phyloP scores from a whole-genome alignment of 495 filamentous ascomycete genomes.

The Aspergillus egyptiacus region DNA sequence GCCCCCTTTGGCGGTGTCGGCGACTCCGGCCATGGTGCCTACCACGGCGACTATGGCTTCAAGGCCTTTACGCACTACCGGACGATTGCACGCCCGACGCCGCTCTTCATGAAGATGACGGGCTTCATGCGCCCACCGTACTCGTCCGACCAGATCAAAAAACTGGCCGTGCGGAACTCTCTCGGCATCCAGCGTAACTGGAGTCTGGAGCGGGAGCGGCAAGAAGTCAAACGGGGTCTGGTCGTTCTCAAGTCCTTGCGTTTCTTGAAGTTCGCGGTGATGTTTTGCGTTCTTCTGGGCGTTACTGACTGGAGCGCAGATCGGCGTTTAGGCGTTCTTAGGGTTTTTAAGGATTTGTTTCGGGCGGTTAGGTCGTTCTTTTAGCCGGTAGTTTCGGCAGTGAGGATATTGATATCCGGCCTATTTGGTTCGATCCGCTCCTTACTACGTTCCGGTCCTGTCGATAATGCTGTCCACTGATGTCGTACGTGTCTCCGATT shows the following conservation, averaged over 20 bases:
- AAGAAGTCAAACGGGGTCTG: neutral
- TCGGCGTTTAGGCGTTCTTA: conserved; percentile 1
- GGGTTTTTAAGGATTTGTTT: neutral
- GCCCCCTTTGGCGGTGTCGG: conserved; percentile 16
- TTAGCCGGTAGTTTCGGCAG: too few species aligned
- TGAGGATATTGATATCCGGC: too few species aligned
- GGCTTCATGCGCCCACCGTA: conserved; percentile 10
- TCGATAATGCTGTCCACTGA: too few species aligned
- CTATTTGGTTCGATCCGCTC: too few species aligned
- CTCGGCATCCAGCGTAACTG: conserved; percentile 8
- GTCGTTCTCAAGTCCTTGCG: neutral
- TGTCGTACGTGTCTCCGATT: too few species aligned
- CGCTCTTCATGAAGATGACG: conserved; percentile 5
- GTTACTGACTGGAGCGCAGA: conserved; percentile 5
- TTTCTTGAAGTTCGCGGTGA: neutral
- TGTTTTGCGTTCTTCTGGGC: neutral
- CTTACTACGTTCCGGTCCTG: too few species aligned
- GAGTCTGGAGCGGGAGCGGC: conserved; percentile 13
- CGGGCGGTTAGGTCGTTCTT: neutral
- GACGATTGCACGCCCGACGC: conserved; percentile 24
- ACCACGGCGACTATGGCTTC: conserved; percentile 13
- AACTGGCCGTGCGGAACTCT: conserved; percentile 7
- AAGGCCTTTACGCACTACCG: conserved; percentile 71
- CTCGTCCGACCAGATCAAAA: conserved; percentile 7
- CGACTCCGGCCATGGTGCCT: conserved; percentile 9